Evolutionary conservation across 2,329 filamentous ascomycete species (phyloP), one percentile per base, ranked within the genome.

Genomic region (Chrysoporthe cubensis): DNA sequence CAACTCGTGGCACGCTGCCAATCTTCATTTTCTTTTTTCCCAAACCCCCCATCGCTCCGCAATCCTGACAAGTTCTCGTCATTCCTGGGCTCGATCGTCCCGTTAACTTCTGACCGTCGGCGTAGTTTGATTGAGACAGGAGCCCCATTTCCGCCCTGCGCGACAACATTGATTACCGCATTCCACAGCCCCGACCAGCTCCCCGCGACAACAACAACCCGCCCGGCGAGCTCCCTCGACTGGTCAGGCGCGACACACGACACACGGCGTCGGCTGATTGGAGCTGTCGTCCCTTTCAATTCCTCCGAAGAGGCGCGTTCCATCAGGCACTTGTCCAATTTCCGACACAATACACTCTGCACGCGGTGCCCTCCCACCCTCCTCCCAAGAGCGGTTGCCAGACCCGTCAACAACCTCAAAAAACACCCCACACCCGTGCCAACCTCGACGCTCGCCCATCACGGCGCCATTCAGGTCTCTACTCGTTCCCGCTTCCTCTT

Each of bases 401-500:
- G 66, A 61, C 48, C 42, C 40, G 44, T 46, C 62, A 32, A 66
- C 40, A 18, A 46, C 9, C 42, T 44, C 48, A 64, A 60, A 32
- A 34, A 50, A 16, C 54, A 34, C 48, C 9, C 59, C 21, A 62
- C 44, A 62, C 44, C 52, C 21, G 52, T 42, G 40, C 44, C 37
- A 26, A 52, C 5, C n/a, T 50, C 14, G 21, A 66, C 66, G 70
- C 71, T 75, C 73, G 76, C 76, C 76, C 76, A 76, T 69, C 75
- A 78, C 76, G 76, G 76, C 76, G 68, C 72, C 65, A 71, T 70
- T 73, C 73, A 75, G 72, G 70, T 57, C 64, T 60, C 62, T 66
- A 64, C 58, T 69, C 63, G 58, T 72, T 70, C 71, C 71, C 68
- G 64, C 69, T 63, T 67, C 60, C 66, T 66, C 70, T 68, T 72